Percentiles rank a stretch among this genome's conserved stretches.
Conservation (phyloP, 164 flowering plant species). For the Taxillus chinensis region DNA sequence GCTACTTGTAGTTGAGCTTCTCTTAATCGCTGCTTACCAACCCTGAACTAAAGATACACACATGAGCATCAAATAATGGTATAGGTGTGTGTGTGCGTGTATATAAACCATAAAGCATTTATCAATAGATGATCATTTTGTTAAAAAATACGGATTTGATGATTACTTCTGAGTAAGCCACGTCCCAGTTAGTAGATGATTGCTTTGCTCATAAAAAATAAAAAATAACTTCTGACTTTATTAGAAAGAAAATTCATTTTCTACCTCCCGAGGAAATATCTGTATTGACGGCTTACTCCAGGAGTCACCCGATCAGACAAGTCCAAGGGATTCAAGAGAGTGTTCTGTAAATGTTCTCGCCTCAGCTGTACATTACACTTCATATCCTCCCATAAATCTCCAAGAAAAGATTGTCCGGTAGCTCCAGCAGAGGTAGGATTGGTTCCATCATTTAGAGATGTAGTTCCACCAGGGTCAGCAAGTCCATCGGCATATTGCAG, state of each 20-base stretch:
- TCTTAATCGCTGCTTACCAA: conserved; percentile 77
- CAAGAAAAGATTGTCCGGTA: conserved; percentile 55
- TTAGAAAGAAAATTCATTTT: background rate
- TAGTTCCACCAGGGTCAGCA: conserved; percentile 23
- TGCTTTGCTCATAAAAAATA: no score
- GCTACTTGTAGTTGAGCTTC: conserved; percentile 80
- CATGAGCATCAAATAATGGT: background rate
- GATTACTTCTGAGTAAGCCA: no score
- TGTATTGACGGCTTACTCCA: conserved; percentile 51
- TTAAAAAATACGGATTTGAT: no score
- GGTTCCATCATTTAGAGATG: conserved; percentile 23
- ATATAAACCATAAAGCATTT: no score
- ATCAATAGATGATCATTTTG: no score
- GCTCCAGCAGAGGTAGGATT: conserved; percentile 15
- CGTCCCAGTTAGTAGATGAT: no score
- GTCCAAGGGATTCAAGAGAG: conserved; percentile 44
- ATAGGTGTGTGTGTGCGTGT: no score
- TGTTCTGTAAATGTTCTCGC: conserved; percentile 42
- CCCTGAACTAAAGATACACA: conserved; percentile 30
- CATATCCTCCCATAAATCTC: conserved; percentile 76
- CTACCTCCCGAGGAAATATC: conserved; percentile 84
- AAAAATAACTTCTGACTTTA: background rate
- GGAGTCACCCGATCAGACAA: conserved; percentile 67
- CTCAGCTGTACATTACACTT: conserved; percentile 41
- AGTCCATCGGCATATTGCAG: conserved; percentile 30